Conservation (phyloP, 495 filamentous ascomycete genomes). For the Tetracladium setigerum region DNA sequence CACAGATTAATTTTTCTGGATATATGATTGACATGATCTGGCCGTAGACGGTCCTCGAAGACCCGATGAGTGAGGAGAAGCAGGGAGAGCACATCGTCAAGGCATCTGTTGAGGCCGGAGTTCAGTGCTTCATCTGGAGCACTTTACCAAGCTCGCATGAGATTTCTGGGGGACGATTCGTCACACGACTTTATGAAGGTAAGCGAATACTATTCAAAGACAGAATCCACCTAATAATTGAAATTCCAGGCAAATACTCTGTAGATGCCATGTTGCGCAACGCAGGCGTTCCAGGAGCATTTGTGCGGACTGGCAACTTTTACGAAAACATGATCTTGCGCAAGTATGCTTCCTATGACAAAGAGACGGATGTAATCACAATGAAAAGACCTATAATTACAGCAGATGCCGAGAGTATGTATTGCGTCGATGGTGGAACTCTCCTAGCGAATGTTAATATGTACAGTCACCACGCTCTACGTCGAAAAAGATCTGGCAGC, state of each 20-base stretch:
- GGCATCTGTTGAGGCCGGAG: constrained; percentile 4
- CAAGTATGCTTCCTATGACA: neutral
- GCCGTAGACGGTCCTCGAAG: constrained; percentile 1
- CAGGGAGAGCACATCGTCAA: constrained; percentile 5
- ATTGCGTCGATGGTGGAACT: too few species aligned
- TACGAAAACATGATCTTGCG: constrained; percentile 8
- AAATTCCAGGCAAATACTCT: neutral
- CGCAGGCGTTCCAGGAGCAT: constrained; percentile 1
- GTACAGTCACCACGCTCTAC: constrained; percentile 1
- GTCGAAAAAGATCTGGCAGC: constrained; percentile 6
- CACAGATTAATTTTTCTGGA: too few species aligned
- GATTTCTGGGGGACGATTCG: constrained; percentile 6
- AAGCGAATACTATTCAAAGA: too few species aligned
- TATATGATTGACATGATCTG: neutral
- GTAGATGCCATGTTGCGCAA: constrained; percentile 2
- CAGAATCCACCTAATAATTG: too few species aligned
- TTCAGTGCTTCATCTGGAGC: constrained; percentile 9
- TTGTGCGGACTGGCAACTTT: constrained; percentile 5
- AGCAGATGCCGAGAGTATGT: constrained; percentile 4
- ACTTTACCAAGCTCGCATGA: constrained; percentile 2
- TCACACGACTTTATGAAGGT: constrained; percentile 6
- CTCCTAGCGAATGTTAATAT: neutral
- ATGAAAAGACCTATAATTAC: constrained; percentile 1
- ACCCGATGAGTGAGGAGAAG: constrained; percentile 6
- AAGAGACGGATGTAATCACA: constrained; percentile 1